These are phyloP conservation scores for Jaenimonas drosophilae DNA, from an alignment of 208 protist species.

Conservation along the genomic window DNA sequence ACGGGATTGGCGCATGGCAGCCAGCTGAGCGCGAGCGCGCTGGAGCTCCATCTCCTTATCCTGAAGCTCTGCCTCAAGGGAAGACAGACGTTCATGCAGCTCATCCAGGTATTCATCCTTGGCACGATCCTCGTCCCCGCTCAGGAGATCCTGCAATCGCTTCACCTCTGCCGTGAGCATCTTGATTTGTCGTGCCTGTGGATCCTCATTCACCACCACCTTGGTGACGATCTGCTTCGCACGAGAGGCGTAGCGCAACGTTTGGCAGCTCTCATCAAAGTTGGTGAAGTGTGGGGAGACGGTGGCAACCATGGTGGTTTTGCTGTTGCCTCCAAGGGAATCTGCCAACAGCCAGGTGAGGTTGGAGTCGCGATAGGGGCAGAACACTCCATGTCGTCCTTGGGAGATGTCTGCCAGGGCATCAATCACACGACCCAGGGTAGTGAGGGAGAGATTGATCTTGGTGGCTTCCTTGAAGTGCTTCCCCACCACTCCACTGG, in stretches of 20 bases:
- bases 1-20: constrained; percentile 12
- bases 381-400: constrained; percentile 50
- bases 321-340: constrained; percentile 83
- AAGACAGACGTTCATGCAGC: constrained; percentile 24
- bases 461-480: constrained; percentile 72
- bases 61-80: constrained; percentile 28
- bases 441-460: constrained; percentile 90
- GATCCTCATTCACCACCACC: constrained; percentile 89
- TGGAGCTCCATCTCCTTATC: constrained; percentile 24
- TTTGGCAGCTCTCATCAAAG: constrained; percentile 90
- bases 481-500: constrained; percentile 42
- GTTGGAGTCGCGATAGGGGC: constrained; percentile 85
- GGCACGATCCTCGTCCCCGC: constrained; percentile 22
- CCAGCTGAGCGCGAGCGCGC: constrained; percentile 19
- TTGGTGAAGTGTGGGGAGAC: constrained; percentile 77
- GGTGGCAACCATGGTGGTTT: constrained; percentile 95
- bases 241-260: constrained; percentile 85
- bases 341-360: constrained; percentile 87
- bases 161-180: constrained; percentile 58
- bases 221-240: constrained; percentile 90
- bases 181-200: constrained; percentile 71
- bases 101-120: constrained; percentile 34
- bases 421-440: constrained; percentile 87
- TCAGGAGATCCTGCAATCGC: constrained; percentile 40
- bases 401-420: constrained; percentile 67